Evolutionary conservation across 371 early-diverging fungal genomes (phyloP), one percentile per base, ranked within the genome.

Genomic region (Parasitella parasitica): DNA sequence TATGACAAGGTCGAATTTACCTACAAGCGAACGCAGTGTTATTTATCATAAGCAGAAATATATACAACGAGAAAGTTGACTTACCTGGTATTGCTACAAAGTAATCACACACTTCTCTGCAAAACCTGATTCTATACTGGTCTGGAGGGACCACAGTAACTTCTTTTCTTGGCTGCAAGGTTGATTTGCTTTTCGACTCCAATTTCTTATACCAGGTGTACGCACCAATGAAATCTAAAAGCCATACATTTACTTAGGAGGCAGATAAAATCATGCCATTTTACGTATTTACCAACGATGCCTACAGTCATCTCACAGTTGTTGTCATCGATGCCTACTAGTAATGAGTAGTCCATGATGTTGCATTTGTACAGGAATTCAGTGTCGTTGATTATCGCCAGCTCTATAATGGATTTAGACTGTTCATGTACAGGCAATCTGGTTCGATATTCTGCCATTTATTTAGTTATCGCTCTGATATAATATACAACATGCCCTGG

Each of bases 121-220:
- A 77, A 72, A 96, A 96, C 36, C 97, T 80, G 12, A 79, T 78
- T 67, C 86, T 93, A 77, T 97, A 97, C 72, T 92, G 91, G 51
- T 89, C 84, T 8, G 97, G 97, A 12, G 94, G 91, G 18, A 96
- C 75, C 28, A 97, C 92, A 1, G 97, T 97, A 11, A 95, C 95
- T 78, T 91, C 78, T 80, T 90, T 68, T 81, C 89, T 54, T 70
- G 88, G 71, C 59, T 85, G 68, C 18, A 91, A 82, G 1, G 94
- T 89, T 6, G 94, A 92, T 80, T 96, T 97, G 54, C 94, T 92
- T 77, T 86, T 93, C 59, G 86, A 90, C 75, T 97, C 97, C 11
- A 97, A 78, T 62, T 89, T 87, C 75, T 96, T 97, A 78, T 94
- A 94, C 95, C 94, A 96, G 0, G 97, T 97, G 66, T 89, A 97